These are phyloP conservation scores for Plenodomus lindquistii DNA, from an alignment of 2,329 filamentous ascomycete genomes.

Conservation along the genomic window DNA sequence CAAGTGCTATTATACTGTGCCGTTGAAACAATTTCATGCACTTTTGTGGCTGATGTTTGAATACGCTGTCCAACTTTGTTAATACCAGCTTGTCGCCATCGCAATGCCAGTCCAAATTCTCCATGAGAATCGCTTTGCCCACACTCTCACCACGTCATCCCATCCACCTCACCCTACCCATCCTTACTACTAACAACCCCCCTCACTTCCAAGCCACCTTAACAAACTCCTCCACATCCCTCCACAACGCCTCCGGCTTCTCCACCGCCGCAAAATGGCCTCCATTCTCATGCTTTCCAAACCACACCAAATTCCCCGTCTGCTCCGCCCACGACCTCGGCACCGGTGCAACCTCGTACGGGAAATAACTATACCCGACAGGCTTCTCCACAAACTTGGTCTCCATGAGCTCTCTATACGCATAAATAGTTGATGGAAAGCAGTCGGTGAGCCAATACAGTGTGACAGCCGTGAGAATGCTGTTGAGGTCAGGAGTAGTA, in stretches of 20 bases:
- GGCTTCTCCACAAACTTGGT: constrained; percentile 46
- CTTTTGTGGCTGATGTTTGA: too few species aligned
- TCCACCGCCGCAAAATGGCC: constrained; percentile 58
- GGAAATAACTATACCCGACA: constrained; percentile 50
- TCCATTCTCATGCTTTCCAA: constrained; percentile 39
- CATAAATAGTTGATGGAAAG: constrained; percentile 54
- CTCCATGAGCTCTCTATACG: constrained; percentile 48
- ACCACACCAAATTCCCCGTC: constrained; percentile 45
- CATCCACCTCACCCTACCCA: neutral
- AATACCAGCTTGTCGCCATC: neutral
- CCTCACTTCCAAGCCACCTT: constrained; percentile 37
- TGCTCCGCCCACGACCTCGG: constrained; percentile 47
- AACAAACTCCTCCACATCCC: constrained; percentile 53
- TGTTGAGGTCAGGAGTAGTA: constrained; percentile 40
- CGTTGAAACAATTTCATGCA: too few species aligned
- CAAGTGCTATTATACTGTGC: too few species aligned
- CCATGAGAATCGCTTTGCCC: too few species aligned
- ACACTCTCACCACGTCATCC: too few species aligned
- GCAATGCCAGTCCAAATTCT: neutral
- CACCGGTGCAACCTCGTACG: constrained; percentile 46
- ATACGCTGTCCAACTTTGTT: neutral
- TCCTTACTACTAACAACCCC: neutral
- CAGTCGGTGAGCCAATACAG: constrained; percentile 62
- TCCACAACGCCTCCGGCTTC: constrained; percentile 45
- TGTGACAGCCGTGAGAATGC: constrained; percentile 55